Evolutionary conservation across 352 stramenopile species (phyloP).

Genomic region (Pythium monospermum): DNA sequence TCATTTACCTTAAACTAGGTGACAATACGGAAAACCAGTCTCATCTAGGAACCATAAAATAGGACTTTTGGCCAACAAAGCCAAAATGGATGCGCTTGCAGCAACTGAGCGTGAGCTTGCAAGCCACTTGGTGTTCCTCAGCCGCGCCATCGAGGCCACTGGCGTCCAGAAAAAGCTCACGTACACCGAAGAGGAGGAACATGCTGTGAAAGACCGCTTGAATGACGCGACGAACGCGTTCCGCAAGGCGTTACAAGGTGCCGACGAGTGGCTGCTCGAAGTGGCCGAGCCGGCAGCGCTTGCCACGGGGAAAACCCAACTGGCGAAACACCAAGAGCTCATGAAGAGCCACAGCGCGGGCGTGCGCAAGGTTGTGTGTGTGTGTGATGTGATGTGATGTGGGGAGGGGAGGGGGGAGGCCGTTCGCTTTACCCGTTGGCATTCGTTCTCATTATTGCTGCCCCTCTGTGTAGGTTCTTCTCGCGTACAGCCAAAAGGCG

Average conservation of each 20-base stretch:
- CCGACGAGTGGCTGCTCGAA: slow-evolving; percentile 45
- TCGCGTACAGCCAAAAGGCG: slow-evolving; percentile 56
- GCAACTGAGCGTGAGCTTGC: slow-evolving; percentile 40
- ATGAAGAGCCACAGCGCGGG: slow-evolving; percentile 31
- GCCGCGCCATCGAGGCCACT: slow-evolving; percentile 29
- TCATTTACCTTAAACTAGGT: background rate
- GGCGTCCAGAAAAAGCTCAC: slow-evolving; percentile 25
- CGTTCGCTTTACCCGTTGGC: too few species aligned
- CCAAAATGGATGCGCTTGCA: slow-evolving; percentile 35
- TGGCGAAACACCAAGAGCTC: slow-evolving; percentile 28
- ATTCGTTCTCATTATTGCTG: background rate
- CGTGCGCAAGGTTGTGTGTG: slow-evolving; percentile 43
- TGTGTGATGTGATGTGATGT: background rate
- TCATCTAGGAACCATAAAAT: background rate
- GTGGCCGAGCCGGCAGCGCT: slow-evolving; percentile 25
- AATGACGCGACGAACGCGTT: slow-evolving; percentile 37
- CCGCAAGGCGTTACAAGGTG: slow-evolving; percentile 27
- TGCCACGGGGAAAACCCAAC: slow-evolving; percentile 18
- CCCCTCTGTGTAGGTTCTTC: slow-evolving; percentile 29
- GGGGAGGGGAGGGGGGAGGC: background rate
- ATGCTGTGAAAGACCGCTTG: slow-evolving; percentile 51
- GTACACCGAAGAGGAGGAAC: slow-evolving; percentile 60
- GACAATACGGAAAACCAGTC: too few species aligned
- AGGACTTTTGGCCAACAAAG: background rate
- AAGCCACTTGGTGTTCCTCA: slow-evolving; percentile 39